Evolutionary conservation across 768 basidiomycete genomes (phyloP).

Genomic region (Amanita jacksonii): DNA sequence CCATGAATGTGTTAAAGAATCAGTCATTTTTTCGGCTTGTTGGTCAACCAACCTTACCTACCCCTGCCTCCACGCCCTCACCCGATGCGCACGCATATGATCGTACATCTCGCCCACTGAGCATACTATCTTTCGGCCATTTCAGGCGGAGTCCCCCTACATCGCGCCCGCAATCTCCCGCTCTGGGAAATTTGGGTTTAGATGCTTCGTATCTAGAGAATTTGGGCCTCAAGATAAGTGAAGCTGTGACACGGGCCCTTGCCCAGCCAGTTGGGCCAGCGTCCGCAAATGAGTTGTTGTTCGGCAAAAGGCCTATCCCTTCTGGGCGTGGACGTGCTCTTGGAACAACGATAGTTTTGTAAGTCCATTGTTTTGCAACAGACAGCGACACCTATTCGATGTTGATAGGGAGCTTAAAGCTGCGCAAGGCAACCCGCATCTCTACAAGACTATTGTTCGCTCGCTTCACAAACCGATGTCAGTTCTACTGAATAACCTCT

Average conservation of each 20-base stretch:
- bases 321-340: slow-evolving; percentile 58
- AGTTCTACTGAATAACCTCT: slow-evolving; percentile 62
- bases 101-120: slow-evolving; percentile 39
- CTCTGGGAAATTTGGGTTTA: slow-evolving; percentile 44
- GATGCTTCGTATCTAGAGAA: slow-evolving; percentile 77
- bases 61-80: slow-evolving; percentile 26
- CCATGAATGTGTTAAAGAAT: slow-evolving; percentile 62
- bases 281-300: slow-evolving; percentile 40
- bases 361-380: no score
- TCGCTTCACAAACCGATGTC: slow-evolving; percentile 70
- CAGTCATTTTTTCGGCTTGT: slow-evolving; percentile 57
- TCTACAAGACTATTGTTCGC: slow-evolving; percentile 62
- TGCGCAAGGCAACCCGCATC: slow-evolving; percentile 49
- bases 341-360: slow-evolving; percentile 65
- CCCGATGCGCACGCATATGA: slow-evolving; percentile 35
- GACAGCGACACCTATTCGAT: no score
- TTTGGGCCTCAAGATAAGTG: slow-evolving; percentile 67
- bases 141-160: slow-evolving; percentile 51
- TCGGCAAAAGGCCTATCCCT: slow-evolving; percentile 67
- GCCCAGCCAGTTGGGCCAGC: slow-evolving; percentile 52
- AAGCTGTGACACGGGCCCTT: slow-evolving; percentile 71
- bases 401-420: slow-evolving; percentile 56
- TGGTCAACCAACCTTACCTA: slow-evolving; percentile 56
- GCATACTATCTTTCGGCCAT: slow-evolving; percentile 48
- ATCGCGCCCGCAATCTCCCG: slow-evolving; percentile 22